Percentiles rank a stretch among this genome's conserved stretches.
Evolutionary conservation across 2,329 filamentous ascomycete genomes (phyloP).

Genomic region (Myriosclerotinia curreyana): DNA sequence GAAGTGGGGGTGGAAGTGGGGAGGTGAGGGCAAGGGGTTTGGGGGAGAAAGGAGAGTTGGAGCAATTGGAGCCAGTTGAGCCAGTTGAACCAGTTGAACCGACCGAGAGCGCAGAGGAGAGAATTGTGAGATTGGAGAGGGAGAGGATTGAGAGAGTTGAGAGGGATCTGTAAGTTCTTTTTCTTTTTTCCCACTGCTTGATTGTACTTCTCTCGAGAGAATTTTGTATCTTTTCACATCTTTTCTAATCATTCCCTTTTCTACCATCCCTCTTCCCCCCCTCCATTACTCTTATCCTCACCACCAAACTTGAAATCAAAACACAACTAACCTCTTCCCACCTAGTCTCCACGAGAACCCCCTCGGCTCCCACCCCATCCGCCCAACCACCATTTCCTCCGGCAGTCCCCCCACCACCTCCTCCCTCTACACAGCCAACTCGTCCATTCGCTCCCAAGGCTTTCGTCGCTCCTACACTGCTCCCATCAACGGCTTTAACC

Average conservation of each 20-base stretch:
- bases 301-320: too few species aligned
- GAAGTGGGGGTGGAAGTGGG: too few species aligned
- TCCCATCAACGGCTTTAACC: background rate
- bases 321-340: background rate
- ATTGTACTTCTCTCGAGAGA: background rate
- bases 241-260: background rate
- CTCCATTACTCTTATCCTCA: too few species aligned
- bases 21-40: background rate
- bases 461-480: background rate
- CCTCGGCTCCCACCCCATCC: background rate
- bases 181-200: background rate
- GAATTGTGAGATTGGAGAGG: background rate
- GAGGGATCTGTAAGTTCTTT: constrained; percentile 1
- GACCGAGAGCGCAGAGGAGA: background rate
- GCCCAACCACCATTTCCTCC: background rate
- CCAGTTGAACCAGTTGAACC: background rate
- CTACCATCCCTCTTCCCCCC: background rate
- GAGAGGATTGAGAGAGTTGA: background rate
- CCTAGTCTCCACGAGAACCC: constrained; percentile 3
- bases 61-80: background rate
- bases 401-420: background rate
- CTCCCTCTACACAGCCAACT: background rate
- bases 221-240: background rate
- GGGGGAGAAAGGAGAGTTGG: background rate
- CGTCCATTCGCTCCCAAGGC: background rate